Conservation (phyloP, 306 rosid species). For the Medicago ruthenica region DNA sequence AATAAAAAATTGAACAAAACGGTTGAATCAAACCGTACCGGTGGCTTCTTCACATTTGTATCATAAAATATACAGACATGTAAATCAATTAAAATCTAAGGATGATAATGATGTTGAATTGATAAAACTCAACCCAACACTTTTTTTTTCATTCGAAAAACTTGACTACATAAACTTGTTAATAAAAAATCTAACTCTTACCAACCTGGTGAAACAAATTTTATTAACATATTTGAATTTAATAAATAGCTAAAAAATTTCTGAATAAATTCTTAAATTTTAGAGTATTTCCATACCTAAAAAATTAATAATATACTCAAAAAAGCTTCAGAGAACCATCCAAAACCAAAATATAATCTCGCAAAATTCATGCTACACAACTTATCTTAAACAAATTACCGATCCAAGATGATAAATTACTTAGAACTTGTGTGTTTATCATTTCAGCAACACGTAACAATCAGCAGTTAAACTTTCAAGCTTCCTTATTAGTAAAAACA, state of each 20-base stretch:
- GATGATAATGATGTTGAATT: too few relatives aligned
- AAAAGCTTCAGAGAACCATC: not conserved
- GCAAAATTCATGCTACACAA: not conserved
- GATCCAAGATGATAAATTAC: not conserved
- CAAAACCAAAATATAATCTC: not conserved
- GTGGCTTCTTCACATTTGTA: too few relatives aligned
- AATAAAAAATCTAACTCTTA: not conserved
- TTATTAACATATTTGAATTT: not conserved
- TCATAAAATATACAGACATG: too few relatives aligned
- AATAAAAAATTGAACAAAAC: too few relatives aligned
- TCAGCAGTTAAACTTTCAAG: conserved; percentile 41
- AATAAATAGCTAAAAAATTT: not conserved
- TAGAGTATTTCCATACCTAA: not conserved
- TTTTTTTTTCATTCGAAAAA: not conserved
- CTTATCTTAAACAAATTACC: not conserved
- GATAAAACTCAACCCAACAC: not conserved
- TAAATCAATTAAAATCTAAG: too few relatives aligned
- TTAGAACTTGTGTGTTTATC: not conserved
- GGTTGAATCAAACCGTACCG: too few relatives aligned
- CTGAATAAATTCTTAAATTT: not conserved
- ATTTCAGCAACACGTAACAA: conserved; percentile 20
- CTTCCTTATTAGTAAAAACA: conserved; percentile 77
- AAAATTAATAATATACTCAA: not conserved
- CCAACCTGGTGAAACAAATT: not conserved
- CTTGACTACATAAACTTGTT: too few relatives aligned